Base-by-base conservation (phyloP, 2,329 filamentous ascomycete genomes). In the Botrytis porri region DNA sequence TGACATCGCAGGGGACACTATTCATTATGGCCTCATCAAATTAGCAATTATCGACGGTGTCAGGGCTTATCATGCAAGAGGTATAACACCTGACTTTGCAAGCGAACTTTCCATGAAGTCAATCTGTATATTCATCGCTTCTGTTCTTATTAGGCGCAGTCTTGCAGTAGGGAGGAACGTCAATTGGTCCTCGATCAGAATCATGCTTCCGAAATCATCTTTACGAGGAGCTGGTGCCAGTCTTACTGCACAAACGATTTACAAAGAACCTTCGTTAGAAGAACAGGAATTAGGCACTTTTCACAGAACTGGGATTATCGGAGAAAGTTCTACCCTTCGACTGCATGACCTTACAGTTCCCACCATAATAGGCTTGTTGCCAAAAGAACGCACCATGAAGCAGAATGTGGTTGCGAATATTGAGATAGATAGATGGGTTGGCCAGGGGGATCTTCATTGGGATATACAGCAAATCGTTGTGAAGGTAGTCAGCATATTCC, bases 1-100 rank as follows among this genome's bases (percentile, higher is more conserved):
- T 82, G 83, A 83, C 14, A 86, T 95, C 48, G 86, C 88, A 63
- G 81, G 82, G n/a, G 92, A 92, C 79, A 94, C 92, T 3, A 88
- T 94, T 37, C 91, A 95, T 82, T 95, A 95, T 78, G 92, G 92
- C 2, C 85, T 84, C 16, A 84, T 94, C 22, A 90, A 89, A 83
- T 93, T 94, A 82, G 84, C 85, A 0, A 84, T 94, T 22, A 82
- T 91, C 45, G 81, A 81, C 37, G 83, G 83, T 20, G 75, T 76
- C 32, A 37, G 48, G 18, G 66, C 61, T 7, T 78, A 61, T 48
- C 20, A 45, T 5, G 8, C 32, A 35, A 18, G 16, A n/a, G 0
- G 20, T 1, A 3, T 4, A 18, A 39, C 0, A 4, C 25, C 45
- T 39, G 22, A 4, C 16, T 14, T 7, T 29, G 25, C 35, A 29